A percentile compares a stretch with the other conserved stretches of the same genome.
phyloP scores from a whole-genome alignment of 192 early-diverging fungal genomes.

The Coemansia sp. region DNA sequence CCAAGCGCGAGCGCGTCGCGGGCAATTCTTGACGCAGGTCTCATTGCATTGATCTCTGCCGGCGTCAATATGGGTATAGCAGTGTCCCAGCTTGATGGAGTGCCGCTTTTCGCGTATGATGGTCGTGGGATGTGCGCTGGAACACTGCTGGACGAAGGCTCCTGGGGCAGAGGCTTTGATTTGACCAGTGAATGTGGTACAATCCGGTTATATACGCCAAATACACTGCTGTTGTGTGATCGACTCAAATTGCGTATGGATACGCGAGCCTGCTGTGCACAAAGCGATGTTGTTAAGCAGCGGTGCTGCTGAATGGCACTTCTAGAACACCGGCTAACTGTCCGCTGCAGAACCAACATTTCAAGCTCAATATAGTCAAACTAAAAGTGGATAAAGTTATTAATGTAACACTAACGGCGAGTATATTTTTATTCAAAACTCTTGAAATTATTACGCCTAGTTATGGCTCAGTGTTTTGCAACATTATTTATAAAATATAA shows the following conservation, averaged over 20 bases:
- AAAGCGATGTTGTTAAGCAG: background rate
- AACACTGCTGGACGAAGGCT: slow-evolving; percentile 29
- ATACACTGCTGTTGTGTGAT: background rate
- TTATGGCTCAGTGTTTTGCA: background rate
- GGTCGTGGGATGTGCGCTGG: slow-evolving; percentile 56
- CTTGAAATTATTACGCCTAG: background rate
- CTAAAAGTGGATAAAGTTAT: background rate
- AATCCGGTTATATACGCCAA: slow-evolving; percentile 35
- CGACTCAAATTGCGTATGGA: background rate
- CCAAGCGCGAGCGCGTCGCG: slow-evolving; percentile 59
- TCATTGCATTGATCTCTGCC: slow-evolving; percentile 44
- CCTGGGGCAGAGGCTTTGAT: slow-evolving; percentile 26
- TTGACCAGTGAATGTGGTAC: slow-evolving; percentile 23
- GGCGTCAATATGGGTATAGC: slow-evolving; percentile 49
- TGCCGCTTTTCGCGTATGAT: slow-evolving; percentile 59
- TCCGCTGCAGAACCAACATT: background rate
- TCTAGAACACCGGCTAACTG: background rate
- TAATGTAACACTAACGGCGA: background rate
- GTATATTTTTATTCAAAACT: background rate
- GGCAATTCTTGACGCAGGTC: slow-evolving; percentile 59
- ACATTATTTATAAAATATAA: background rate
- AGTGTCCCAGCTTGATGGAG: slow-evolving; percentile 49
- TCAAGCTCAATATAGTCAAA: background rate
- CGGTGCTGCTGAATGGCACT: background rate
- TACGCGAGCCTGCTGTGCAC: background rate